Evolutionary conservation across 2,329 filamentous ascomycete genomes (phyloP).

Genomic region (Clarireedia sp.): DNA sequence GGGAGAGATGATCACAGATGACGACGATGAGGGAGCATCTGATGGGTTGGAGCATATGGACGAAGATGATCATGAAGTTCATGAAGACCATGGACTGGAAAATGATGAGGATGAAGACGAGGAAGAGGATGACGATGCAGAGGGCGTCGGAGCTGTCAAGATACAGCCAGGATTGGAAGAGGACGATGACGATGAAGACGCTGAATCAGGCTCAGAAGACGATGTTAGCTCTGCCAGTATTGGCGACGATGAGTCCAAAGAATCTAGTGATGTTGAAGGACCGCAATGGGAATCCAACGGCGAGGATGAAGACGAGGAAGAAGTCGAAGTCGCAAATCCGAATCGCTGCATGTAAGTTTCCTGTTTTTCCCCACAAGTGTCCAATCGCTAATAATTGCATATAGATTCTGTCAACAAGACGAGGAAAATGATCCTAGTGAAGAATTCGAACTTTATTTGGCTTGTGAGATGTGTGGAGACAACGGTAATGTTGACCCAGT

Average conservation of each 20-base stretch:
- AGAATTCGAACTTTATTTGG: conserved; percentile 71
- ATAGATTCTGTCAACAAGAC: conserved; percentile 73
- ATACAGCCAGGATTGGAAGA: conserved; percentile 26
- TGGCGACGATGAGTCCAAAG: conserved; percentile 40
- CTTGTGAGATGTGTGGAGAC: conserved; percentile 71
- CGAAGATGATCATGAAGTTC: conserved; percentile 34
- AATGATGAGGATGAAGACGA: conserved; percentile 35
- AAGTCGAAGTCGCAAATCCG: conserved; percentile 42
- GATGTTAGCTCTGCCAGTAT: conserved; percentile 22
- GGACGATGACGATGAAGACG: conserved; percentile 34
- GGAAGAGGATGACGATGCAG: conserved; percentile 33
- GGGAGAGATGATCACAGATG: conserved; percentile 20
- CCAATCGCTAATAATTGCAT: conserved; percentile 28
- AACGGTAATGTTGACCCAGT: conserved; percentile 56
- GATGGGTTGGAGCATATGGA: conserved; percentile 28
- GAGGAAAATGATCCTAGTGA: conserved; percentile 77
- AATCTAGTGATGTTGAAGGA: conserved; percentile 51
- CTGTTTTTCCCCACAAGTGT: background rate
- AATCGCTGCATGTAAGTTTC: conserved; percentile 57
- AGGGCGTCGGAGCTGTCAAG: conserved; percentile 30
- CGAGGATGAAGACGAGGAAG: conserved; percentile 41
- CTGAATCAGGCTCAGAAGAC: conserved; percentile 25
- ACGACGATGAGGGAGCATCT: conserved; percentile 28
- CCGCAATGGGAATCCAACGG: conserved; percentile 46
- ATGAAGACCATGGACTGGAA: conserved; percentile 34